Evolutionary conservation across 1,139 yeast species (phyloP), one percentile per base, ranked within the genome.

Genomic region (Yamadazyma sp.): DNA sequence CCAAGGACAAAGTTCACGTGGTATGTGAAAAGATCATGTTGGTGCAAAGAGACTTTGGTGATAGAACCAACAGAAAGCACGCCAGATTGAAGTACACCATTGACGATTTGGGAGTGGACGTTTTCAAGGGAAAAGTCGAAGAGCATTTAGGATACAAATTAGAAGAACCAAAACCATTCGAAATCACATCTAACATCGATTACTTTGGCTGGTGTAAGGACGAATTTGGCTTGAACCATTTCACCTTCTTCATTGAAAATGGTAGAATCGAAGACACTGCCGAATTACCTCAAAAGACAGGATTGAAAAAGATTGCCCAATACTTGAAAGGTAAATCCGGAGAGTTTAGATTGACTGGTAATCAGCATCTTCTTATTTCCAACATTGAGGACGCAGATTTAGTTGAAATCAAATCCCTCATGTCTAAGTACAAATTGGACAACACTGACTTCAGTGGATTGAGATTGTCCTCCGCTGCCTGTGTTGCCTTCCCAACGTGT

Each of bases 401-500:
- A 48, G 76, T 73, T 17, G 63, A 66, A 15, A 71, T 91, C 49
- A 87, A 88, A 64, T 62, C 64, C 17, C 56, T 87, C 31, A 66
- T 92, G 66, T 76, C 78, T 35, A 66, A 85, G 59, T 87, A 85
- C 66, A 87, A 85, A 63, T 77, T 92, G 51, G 96, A 88, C 61
- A 89, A 89, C 66, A 77, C 91, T 39, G 79, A 83, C 49, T 86
- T 84, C 64, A 82, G 95, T 35, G 95, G 86, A 2, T 73, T 92
- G 58, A 80, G 98, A 61, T 75, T 88, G 48, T 84, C 96, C 6
- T 88, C 96, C 8, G 92, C 96, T 28, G 95, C 98, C 0, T 92
- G 98, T 79, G 98, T 92, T 44, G 97, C 97, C 2, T 84, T 92
- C 79, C 98, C 98, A 51, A 92, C 98, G 2, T 92, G 98, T 81